Conservation (phyloP, 1,284 basidiomycete species). For the Erythrobasidium hasegawianum region DNA sequence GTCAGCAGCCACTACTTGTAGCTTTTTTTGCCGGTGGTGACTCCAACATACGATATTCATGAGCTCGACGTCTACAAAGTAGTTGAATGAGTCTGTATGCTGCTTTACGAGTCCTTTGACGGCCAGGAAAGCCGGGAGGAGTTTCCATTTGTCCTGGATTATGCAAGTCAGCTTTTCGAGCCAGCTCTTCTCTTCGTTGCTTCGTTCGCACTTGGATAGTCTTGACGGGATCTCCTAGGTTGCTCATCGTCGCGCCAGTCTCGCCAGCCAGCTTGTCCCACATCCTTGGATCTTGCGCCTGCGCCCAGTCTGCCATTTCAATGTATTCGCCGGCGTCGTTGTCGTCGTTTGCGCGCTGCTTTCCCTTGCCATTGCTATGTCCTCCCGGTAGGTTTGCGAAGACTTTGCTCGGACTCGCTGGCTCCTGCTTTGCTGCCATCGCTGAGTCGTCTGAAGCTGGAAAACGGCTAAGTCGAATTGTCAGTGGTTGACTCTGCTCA, state of each 20-base stretch:
- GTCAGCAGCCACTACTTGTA: not conserved
- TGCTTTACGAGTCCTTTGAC: constrained; percentile 99
- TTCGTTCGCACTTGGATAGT: constrained; percentile 27
- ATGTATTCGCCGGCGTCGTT: no score
- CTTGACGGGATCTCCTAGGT: constrained; percentile 31
- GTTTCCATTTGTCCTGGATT: constrained; percentile 90
- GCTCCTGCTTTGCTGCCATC: not conserved
- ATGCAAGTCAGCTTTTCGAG: not conserved
- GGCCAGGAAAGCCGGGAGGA: constrained; percentile 89
- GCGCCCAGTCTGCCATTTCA: constrained; percentile 33
- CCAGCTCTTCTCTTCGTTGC: no score
- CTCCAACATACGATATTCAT: constrained; percentile 71
- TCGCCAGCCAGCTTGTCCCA: constrained; percentile 30
- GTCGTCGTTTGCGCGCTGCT: constrained; percentile 8
- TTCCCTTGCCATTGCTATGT: constrained; percentile 25
- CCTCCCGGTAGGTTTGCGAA: not conserved
- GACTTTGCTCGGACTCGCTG: not conserved
- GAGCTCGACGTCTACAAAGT: constrained; percentile 95
- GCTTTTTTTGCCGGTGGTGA: constrained; percentile 29
- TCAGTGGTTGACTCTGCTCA: not conserved
- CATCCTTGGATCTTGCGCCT: constrained; percentile 21
- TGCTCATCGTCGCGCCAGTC: not conserved
- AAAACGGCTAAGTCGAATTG: not conserved
- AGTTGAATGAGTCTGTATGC: constrained; percentile 99
- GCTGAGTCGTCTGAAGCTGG: no score